Conservation (phyloP, 2,329 filamentous ascomycete species). For the Colletotrichum higginsianum region DNA sequence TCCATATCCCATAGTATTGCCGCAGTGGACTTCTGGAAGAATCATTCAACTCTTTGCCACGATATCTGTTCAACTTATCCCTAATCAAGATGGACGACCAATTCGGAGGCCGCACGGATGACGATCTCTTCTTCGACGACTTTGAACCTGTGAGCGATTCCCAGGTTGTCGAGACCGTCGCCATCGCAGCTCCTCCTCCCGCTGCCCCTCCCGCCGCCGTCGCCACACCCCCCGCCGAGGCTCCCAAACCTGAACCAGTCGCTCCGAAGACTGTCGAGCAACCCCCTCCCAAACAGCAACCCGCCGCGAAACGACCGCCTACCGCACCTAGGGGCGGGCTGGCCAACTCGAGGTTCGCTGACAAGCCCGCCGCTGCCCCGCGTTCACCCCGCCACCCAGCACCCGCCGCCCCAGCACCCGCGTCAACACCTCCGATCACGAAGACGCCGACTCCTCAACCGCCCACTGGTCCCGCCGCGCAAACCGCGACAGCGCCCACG, state of each 20-base stretch:
- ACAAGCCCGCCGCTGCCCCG: slow-evolving; percentile 38
- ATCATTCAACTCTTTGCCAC: neutral
- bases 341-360: slow-evolving; percentile 33
- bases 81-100: slow-evolving; percentile 68
- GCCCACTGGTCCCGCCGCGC: slow-evolving; percentile 26
- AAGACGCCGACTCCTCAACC: slow-evolving; percentile 21
- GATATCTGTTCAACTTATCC: neutral
- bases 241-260: slow-evolving; percentile 17
- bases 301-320: slow-evolving; percentile 6
- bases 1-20: slow-evolving; percentile 11
- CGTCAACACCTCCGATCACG: slow-evolving; percentile 3
- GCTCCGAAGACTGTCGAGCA: slow-evolving; percentile 16
- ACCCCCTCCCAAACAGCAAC: slow-evolving; percentile 5
- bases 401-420: slow-evolving; percentile 19
- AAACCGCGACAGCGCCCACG: slow-evolving; percentile 1
- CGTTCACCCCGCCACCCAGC: slow-evolving; percentile 31
- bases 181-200: slow-evolving; percentile 17
- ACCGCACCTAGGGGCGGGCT: slow-evolving; percentile 31
- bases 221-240: slow-evolving; percentile 28
- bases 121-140: slow-evolving; percentile 75
- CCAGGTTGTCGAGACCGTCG: slow-evolving; percentile 22
- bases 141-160: slow-evolving; percentile 62
- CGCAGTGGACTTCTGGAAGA: neutral
- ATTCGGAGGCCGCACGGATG: slow-evolving; percentile 73
- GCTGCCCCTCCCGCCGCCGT: slow-evolving; percentile 33